Evolutionary conservation across 1,284 basidiomycete genomes (phyloP).

Genomic region (Pterulicium gracile): DNA sequence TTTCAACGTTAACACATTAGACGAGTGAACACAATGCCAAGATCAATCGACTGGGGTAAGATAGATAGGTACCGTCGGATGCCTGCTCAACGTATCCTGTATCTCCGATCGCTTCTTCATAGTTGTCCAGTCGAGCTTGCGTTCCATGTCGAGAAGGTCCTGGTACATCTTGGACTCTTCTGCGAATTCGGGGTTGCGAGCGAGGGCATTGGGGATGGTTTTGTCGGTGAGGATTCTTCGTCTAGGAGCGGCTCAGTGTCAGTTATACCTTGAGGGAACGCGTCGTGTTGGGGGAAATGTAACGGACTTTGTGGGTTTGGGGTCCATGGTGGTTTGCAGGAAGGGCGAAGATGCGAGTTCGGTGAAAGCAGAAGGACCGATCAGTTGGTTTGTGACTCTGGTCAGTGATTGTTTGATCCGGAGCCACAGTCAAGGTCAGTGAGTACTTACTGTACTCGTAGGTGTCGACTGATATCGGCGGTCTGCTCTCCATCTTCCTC

Average conservation of each 20-base stretch:
- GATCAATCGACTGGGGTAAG: too few species aligned
- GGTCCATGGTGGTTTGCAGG: not conserved
- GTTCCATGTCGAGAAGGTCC: slow-evolving; percentile 80
- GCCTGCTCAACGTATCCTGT: slow-evolving; percentile 64
- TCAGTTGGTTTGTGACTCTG: not conserved
- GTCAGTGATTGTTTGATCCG: not conserved
- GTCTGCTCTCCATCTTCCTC: not conserved
- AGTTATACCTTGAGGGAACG: too few species aligned
- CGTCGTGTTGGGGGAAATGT: not conserved
- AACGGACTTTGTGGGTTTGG: not conserved
- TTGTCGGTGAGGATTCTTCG: slow-evolving; percentile 76
- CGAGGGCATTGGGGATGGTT: slow-evolving; percentile 60
- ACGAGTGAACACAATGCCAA: too few species aligned
- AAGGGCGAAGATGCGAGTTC: not conserved
- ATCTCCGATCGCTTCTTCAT: slow-evolving; percentile 85
- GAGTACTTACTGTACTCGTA: too few species aligned
- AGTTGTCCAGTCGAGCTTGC: slow-evolving; percentile 93
- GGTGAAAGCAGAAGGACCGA: too few species aligned
- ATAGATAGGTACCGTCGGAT: slow-evolving; percentile 41
- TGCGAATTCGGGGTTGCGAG: slow-evolving; percentile 59
- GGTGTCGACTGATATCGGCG: too few species aligned
- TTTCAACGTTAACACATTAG: slow-evolving; percentile 19
- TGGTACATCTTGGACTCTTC: slow-evolving; percentile 82
- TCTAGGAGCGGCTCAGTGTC: slow-evolving; percentile 17
- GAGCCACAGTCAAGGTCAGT: not conserved